Percentiles rank a stretch among this genome's conserved stretches.
Evolutionary conservation across 2,329 filamentous ascomycete species (phyloP).

Genomic region (Blastomyces emzantsi): DNA sequence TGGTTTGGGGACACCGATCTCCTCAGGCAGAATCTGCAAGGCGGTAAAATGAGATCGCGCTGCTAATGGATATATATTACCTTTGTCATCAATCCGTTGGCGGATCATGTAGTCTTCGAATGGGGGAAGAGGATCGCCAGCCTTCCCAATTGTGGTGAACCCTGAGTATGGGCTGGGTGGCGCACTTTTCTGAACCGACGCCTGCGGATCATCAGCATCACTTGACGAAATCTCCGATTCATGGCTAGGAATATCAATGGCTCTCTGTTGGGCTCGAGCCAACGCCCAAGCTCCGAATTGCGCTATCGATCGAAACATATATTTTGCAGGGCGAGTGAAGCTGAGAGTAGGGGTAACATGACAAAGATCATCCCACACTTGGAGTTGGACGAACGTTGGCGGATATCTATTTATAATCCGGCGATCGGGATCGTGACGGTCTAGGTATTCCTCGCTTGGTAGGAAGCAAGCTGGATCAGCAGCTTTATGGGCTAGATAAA

Average conservation of each 20-base stretch:
- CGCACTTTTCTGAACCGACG: not conserved
- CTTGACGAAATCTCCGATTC: constrained; percentile 65
- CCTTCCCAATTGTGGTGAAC: constrained; percentile 59
- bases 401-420: constrained; percentile 54
- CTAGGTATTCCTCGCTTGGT: constrained; percentile 54
- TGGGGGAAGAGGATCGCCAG: constrained; percentile 69
- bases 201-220: constrained; percentile 17
- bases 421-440: constrained; percentile 51
- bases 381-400: constrained; percentile 84
- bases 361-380: constrained; percentile 93
- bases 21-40: constrained; percentile 52
- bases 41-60: constrained; percentile 56
- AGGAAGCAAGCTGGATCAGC: constrained; percentile 72
- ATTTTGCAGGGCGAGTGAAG: constrained; percentile 91
- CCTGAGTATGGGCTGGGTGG: constrained; percentile 18
- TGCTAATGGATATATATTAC: constrained; percentile 60
- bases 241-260: constrained; percentile 68
- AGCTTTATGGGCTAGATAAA: constrained; percentile 90
- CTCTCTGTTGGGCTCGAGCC: constrained; percentile 67
- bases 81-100: constrained; percentile 72
- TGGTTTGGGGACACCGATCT: constrained; percentile 71
- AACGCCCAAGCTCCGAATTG: constrained; percentile 92
- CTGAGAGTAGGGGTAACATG: constrained; percentile 89
- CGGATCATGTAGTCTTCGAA: constrained; percentile 88
- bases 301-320: constrained; percentile 86